Base-by-base conservation (phyloP, 2,329 filamentous ascomycete genomes). In the Fusarium sp. region DNA sequence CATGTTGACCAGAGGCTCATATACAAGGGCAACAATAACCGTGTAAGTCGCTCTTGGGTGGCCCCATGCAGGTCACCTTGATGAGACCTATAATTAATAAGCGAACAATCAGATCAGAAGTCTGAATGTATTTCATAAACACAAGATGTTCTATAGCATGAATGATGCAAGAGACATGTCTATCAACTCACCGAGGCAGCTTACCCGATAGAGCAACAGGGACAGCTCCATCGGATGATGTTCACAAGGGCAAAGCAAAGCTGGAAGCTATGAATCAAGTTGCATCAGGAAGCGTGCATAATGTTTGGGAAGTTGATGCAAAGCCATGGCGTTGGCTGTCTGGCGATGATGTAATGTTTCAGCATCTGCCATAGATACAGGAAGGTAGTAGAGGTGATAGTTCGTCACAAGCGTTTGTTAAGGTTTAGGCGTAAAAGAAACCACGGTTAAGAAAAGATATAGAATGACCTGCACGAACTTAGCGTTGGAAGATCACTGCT, bases 301-400 rank as follows among this genome's bases (percentile, higher is more conserved):
- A 14, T 49, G 5, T 9, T 26, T 7, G 14, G 21, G 31, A 11
- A 10, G 13, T 19, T 46, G 22, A 13, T 17, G n/a, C 22, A 9
- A 34, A 22, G 34, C 11, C 7, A 17, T 19, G 15, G 14, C 26
- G 14, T 42, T 13, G 10, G 4, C 10, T 22, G 7, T 13, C 36
- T 14, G 19, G 11, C n/a, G 22, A 24, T 40, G 40, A n/a, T 11
- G 28, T 31, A 24, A 6, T 2, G 19, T 14, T 14, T 36, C 49
- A 39, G 38, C 9, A 31, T 28, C 17, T 31, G n/a, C 26, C 13
- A 22, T 15, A 31, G 28, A 38, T 64, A 64, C 22, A 64, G 60
- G 60, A 60, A 53, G 60, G 60, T 60, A 47, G 19, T 24, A 65
- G 43, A 52, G 13, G 36, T 6, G 21, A 26, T 33, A 8, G 15